Percentiles rank a stretch among this genome's conserved stretches.
phyloP scores from a whole-genome alignment of 805 yeast genomes.

The Komagataella mondaviorum region DNA sequence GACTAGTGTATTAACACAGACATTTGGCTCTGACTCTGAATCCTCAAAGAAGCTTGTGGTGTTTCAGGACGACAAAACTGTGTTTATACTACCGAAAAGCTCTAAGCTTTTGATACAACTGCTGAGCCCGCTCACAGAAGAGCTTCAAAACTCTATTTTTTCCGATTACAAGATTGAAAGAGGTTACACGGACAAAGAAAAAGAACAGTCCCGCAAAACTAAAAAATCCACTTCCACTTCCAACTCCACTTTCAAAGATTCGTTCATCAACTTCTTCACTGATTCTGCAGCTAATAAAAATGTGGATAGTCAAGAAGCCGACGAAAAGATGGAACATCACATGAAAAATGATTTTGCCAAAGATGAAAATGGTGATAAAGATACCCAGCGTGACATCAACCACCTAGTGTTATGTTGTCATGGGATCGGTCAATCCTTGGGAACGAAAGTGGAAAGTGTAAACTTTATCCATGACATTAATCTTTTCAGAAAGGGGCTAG shows the following conservation, averaged over 20 bases:
- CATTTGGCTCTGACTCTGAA: neutral
- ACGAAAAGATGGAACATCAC: conserved; percentile 26
- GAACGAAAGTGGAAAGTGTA: conserved; percentile 63
- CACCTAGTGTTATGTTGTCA: conserved; percentile 77
- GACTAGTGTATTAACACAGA: conserved; percentile 1
- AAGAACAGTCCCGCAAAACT: neutral
- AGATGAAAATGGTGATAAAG: conserved; percentile 32
- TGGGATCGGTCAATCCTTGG: conserved; percentile 88
- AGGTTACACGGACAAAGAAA: conserved; percentile 22
- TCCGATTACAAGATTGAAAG: conserved; percentile 37
- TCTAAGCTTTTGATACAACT: conserved; percentile 14
- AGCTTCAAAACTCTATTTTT: conserved; percentile 18
- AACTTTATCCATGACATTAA: conserved; percentile 82
- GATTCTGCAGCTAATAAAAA: conserved; percentile 6
- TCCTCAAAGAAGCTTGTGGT: conserved; percentile 12
- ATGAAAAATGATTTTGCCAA: conserved; percentile 36
- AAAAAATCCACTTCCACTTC: neutral
- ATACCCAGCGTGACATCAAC: conserved; percentile 26
- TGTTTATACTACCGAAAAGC: conserved; percentile 13
- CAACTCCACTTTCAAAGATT: too few species aligned
- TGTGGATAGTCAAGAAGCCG: conserved; percentile 15
- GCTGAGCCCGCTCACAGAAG: conserved; percentile 12
- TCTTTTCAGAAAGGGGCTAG: conserved; percentile 45
- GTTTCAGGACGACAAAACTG: conserved; percentile 11
- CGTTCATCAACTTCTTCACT: neutral